Evolutionary conservation across 345 rosid species (phyloP).

Genomic region (Brassica cretica): DNA sequence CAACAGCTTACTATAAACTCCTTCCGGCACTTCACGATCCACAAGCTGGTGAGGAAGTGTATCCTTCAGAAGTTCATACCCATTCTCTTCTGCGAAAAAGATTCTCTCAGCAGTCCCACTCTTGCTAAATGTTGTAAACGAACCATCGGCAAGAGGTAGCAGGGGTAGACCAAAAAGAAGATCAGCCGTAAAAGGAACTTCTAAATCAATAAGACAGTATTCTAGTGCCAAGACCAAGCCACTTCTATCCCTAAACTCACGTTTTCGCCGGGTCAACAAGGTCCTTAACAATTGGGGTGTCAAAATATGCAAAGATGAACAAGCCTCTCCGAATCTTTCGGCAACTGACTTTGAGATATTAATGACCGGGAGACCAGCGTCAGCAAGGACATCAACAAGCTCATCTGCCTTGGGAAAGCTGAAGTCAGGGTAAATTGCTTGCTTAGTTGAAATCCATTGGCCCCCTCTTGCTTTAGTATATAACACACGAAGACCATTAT

Average conservation of each 20-base stretch:
- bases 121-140: slow-evolving; percentile 72
- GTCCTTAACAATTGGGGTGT: slow-evolving; percentile 73
- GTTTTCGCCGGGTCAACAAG: slow-evolving; percentile 68
- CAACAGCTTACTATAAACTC: slow-evolving; percentile 62
- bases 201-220: slow-evolving; percentile 80
- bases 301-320: slow-evolving; percentile 74
- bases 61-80: slow-evolving; percentile 79
- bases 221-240: slow-evolving; percentile 77
- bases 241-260: slow-evolving; percentile 61
- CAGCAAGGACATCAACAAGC: slow-evolving; percentile 75
- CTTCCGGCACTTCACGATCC: slow-evolving; percentile 62
- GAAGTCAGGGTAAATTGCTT: slow-evolving; percentile 88
- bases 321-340: slow-evolving; percentile 66
- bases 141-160: slow-evolving; percentile 87
- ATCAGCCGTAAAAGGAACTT: slow-evolving; percentile 50
- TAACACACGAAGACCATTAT: slow-evolving; percentile 67
- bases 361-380: slow-evolving; percentile 79
- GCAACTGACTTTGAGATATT: slow-evolving; percentile 63
- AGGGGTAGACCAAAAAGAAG: slow-evolving; percentile 72
- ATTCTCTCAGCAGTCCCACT: slow-evolving; percentile 75
- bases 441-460: slow-evolving; percentile 90
- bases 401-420: slow-evolving; percentile 62
- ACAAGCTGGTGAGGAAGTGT: slow-evolving; percentile 78
- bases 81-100: slow-evolving; percentile 67
- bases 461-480: slow-evolving; percentile 91